These are phyloP conservation scores for Clonostachys rhizophaga DNA, from an alignment of 2,329 filamentous ascomycete genomes.

Conservation along the genomic window DNA sequence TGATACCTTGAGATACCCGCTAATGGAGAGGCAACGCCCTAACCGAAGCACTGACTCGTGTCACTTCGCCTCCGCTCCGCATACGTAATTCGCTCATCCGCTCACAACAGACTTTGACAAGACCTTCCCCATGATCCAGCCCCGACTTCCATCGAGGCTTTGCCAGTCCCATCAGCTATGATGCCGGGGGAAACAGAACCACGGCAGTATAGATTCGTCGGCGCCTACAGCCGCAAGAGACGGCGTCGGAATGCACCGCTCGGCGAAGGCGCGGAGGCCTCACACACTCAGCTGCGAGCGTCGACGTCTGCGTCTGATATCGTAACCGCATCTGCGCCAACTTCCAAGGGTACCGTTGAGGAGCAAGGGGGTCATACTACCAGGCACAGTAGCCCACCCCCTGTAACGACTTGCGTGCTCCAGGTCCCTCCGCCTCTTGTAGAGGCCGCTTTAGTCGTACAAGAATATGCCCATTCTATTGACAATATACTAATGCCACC, in stretches of 20 bases:
- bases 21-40: too few relatives aligned
- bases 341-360: background rate
- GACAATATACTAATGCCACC: too few relatives aligned
- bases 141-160: too few relatives aligned
- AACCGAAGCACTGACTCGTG: too few relatives aligned
- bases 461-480: too few relatives aligned
- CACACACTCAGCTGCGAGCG: background rate
- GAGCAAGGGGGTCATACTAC: background rate
- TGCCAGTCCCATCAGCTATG: too few relatives aligned
- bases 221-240: constrained; percentile 11
- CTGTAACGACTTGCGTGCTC: background rate
- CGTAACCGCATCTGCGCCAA: background rate
- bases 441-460: too few relatives aligned
- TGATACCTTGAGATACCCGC: too few relatives aligned
- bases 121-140: too few relatives aligned
- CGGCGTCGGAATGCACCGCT: constrained; percentile 2
- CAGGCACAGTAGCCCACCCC: background rate
- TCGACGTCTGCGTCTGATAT: background rate
- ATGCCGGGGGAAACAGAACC: background rate
- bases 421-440: background rate
- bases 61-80: too few relatives aligned
- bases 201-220: constrained; percentile 16
- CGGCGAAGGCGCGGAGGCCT: background rate
- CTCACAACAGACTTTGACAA: too few relatives aligned
- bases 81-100: too few relatives aligned